These are phyloP conservation scores for Pseudocercospora ulei DNA, from an alignment of 2,329 filamentous ascomycete genomes.

Conservation along the genomic window DNA sequence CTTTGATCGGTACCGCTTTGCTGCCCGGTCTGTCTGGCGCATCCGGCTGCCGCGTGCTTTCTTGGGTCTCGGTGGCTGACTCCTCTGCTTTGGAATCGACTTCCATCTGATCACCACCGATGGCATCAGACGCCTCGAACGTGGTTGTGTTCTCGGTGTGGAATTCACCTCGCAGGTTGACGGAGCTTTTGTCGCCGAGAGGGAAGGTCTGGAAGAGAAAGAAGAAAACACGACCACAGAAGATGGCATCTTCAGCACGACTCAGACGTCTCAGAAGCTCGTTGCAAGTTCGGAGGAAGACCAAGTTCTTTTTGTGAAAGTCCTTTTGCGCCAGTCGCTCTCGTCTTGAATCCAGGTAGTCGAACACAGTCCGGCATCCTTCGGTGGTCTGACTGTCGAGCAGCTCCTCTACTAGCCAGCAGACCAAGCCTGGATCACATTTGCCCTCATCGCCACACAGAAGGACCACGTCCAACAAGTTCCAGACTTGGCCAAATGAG, in stretches of 20 bases:
- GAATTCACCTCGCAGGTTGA: conserved; percentile 91
- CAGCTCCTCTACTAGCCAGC: conserved; percentile 88
- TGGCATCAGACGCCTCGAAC: conserved; percentile 52
- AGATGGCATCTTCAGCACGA: conserved; percentile 92
- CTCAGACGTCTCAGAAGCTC: conserved; percentile 87
- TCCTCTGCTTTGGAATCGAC: conserved; percentile 43
- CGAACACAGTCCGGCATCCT: conserved; percentile 82
- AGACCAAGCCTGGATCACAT: conserved; percentile 69
- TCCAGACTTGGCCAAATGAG: conserved; percentile 78
- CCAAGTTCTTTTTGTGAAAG: conserved; percentile 72
- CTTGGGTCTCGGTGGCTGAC: conserved; percentile 15
- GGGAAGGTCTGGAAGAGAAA: conserved; percentile 98
- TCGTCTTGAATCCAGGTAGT: conserved; percentile 85
- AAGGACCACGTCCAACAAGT: conserved; percentile 82
- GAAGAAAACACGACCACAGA: conserved; percentile 95
- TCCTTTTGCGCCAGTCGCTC: conserved; percentile 73
- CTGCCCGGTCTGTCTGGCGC: conserved; percentile 23
- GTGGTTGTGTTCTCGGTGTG: conserved; percentile 89
- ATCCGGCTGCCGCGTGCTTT: conserved; percentile 23
- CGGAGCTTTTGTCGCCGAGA: conserved; percentile 89
- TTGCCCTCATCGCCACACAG: conserved; percentile 58
- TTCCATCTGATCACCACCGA: conserved; percentile 50
- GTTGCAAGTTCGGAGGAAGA: conserved; percentile 90
- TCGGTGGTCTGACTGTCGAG: conserved; percentile 92
- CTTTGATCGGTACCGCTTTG: conserved; percentile 25